A percentile compares a stretch with the other conserved stretches of the same genome.
Evolutionary conservation across 495 filamentous ascomycete genomes (phyloP).

Genomic region (Diplogelasinospora grovesii): DNA sequence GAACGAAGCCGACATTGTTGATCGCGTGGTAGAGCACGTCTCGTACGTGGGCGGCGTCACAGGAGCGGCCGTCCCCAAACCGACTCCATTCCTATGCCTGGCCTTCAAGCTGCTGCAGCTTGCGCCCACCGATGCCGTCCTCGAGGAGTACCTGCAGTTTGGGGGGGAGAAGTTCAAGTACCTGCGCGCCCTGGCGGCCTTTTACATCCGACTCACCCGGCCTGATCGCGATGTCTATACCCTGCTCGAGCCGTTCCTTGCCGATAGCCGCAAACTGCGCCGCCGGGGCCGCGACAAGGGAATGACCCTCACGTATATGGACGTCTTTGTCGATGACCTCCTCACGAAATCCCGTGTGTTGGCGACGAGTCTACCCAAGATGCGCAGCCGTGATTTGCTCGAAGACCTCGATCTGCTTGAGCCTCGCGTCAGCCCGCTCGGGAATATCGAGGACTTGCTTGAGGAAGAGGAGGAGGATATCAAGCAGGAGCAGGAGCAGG

Average conservation of each 20-base stretch:
- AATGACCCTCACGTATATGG: conserved; percentile 69
- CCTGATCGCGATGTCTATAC: conserved; percentile 72
- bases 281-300: conserved; percentile 66
- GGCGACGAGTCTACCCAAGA: conserved; percentile 86
- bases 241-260: conserved; percentile 74
- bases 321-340: conserved; percentile 90
- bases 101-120: conserved; percentile 93
- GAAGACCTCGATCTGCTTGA: conserved; percentile 90
- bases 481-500: conserved; percentile 24
- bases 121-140: conserved; percentile 65
- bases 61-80: conserved; percentile 70
- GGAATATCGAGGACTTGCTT: conserved; percentile 78
- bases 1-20: conserved; percentile 82
- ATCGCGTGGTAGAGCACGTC: conserved; percentile 79
- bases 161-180: conserved; percentile 81
- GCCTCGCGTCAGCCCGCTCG: conserved; percentile 74
- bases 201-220: conserved; percentile 90
- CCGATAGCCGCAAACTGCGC: conserved; percentile 77
- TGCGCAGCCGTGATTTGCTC: conserved; percentile 71
- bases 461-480: conserved; percentile 50
- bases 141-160: conserved; percentile 73
- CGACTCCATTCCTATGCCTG: conserved; percentile 89
- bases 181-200: conserved; percentile 75
- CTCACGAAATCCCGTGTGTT: conserved; percentile 85
- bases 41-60: conserved; percentile 79